These are phyloP conservation scores for Saccharomycopsis hybrid DNA, from an alignment of 1,139 yeast species.

Conservation along the genomic window DNA sequence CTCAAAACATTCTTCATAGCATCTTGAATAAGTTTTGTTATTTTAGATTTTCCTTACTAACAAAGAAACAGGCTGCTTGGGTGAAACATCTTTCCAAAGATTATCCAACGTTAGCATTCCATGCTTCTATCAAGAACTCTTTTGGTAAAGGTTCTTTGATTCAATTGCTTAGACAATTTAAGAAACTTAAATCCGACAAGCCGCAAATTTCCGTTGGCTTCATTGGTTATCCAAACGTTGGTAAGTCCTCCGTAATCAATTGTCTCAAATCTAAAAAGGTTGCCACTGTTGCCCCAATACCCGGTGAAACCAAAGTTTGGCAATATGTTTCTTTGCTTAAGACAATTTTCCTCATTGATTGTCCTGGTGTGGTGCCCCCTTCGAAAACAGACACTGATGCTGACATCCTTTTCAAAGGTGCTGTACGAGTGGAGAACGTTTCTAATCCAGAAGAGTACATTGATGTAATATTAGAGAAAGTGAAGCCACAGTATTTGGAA, in stretches of 20 bases:
- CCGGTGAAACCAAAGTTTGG: slow-evolving; percentile 99
- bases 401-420: slow-evolving; percentile 94
- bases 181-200: slow-evolving; percentile 84
- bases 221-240: slow-evolving; percentile 96
- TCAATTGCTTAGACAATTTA: slow-evolving; percentile 87
- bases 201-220: slow-evolving; percentile 96
- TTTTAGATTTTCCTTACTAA: too few relatives aligned
- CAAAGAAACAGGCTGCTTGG: slow-evolving; percentile 88
- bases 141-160: slow-evolving; percentile 96
- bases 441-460: slow-evolving; percentile 93
- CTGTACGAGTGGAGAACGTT: slow-evolving; percentile 95
- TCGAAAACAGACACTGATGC: slow-evolving; percentile 82
- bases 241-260: slow-evolving; percentile 92
- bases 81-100: slow-evolving; percentile 88
- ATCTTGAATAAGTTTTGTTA: too few relatives aligned
- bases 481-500: slow-evolving; percentile 86
- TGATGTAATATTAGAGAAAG: slow-evolving; percentile 77
- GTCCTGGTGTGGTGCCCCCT: slow-evolving; percentile 99
- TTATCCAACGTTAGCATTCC: slow-evolving; percentile 94
- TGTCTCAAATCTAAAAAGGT: slow-evolving; percentile 92
- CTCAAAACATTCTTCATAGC: too few relatives aligned
- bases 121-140: slow-evolving; percentile 94
- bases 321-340: slow-evolving; percentile 97
- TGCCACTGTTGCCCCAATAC: slow-evolving; percentile 95
- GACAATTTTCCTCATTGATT: slow-evolving; percentile 88